Conservation (phyloP, 139 green algal species). For the Chlorella vulgaris region DNA sequence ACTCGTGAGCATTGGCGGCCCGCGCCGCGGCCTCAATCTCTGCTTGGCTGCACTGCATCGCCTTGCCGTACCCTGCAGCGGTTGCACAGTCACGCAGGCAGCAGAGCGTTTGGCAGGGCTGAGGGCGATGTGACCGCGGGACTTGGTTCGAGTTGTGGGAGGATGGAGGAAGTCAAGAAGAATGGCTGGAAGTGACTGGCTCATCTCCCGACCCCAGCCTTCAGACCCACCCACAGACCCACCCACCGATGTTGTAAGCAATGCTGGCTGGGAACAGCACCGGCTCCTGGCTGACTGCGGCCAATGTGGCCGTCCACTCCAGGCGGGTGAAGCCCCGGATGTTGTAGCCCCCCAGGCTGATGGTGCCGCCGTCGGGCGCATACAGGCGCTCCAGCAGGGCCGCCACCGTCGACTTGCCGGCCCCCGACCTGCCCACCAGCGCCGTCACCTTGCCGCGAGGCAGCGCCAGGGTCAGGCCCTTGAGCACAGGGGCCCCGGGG, state of each 20-base stretch:
- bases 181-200: too few relatives aligned
- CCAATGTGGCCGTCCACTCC: conserved; percentile 73
- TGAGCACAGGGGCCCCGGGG: conserved; percentile 63
- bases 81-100: background rate
- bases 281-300: conserved; percentile 82
- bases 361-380: conserved; percentile 40
- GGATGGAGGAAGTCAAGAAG: too few relatives aligned
- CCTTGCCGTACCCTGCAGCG: conserved; percentile 61
- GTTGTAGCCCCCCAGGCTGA: conserved; percentile 46
- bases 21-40: conserved; percentile 62
- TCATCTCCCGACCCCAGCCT: too few relatives aligned
- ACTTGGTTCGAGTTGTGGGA: too few relatives aligned
- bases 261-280: conserved; percentile 87
- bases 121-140: too few relatives aligned
- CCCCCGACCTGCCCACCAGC: conserved; percentile 82
- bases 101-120: too few relatives aligned
- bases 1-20: conserved; percentile 74
- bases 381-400: conserved; percentile 77
- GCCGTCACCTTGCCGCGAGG: conserved; percentile 77
- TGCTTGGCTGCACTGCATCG: conserved; percentile 32
- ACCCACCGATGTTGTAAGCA: conserved; percentile 82
- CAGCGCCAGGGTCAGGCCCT: conserved; percentile 69
- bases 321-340: conserved; percentile 57
- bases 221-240: background rate
- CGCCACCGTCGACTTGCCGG: conserved; percentile 86